A percentile compares a stretch with the other conserved stretches of the same genome.
phyloP scores from a whole-genome alignment of 768 basidiomycete genomes.

The Chiua virens region DNA sequence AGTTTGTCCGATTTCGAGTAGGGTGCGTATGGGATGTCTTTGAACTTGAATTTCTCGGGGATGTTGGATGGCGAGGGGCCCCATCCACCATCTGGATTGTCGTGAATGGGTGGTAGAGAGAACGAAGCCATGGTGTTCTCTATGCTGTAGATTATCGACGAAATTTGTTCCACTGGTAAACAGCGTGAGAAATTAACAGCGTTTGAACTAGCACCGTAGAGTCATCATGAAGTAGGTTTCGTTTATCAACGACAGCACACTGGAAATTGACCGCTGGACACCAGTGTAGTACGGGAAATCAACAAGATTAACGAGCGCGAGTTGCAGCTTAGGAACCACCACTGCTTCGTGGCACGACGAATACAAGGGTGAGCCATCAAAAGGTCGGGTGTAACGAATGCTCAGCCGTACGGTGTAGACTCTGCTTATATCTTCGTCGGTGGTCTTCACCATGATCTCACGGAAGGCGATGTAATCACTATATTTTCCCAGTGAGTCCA shows the following conservation, averaged over 20 bases:
- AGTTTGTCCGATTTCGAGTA: conserved; percentile 99
- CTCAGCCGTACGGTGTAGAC: conserved; percentile 44
- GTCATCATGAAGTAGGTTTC: conserved; percentile 71
- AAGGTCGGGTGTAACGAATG: neutral
- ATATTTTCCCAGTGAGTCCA: conserved; percentile 92
- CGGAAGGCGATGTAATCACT: conserved; percentile 96
- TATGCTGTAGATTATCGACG: conserved; percentile 15
- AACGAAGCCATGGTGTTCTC: conserved; percentile 67
- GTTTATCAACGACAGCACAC: neutral
- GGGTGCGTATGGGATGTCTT: conserved; percentile 97
- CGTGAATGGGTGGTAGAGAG: conserved; percentile 81
- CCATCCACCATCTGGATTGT: conserved; percentile 94
- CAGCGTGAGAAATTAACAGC: conserved; percentile 26
- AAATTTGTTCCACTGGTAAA: conserved; percentile 14
- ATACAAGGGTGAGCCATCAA: conserved; percentile 62
- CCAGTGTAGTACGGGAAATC: conserved; percentile 90
- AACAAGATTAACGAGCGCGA: conserved; percentile 91
- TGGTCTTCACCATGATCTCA: conserved; percentile 83
- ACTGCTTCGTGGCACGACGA: conserved; percentile 93
- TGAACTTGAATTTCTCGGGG: conserved; percentile 93
- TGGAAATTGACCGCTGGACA: conserved; percentile 9
- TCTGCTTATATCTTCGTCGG: conserved; percentile 96
- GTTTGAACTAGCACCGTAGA: conserved; percentile 14
- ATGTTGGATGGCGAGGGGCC: conserved; percentile 81
- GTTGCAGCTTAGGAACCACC: conserved; percentile 72